Evolutionary conservation across 768 basidiomycete species (phyloP), one percentile per base, ranked within the genome.

Genomic region (Russula foetens): DNA sequence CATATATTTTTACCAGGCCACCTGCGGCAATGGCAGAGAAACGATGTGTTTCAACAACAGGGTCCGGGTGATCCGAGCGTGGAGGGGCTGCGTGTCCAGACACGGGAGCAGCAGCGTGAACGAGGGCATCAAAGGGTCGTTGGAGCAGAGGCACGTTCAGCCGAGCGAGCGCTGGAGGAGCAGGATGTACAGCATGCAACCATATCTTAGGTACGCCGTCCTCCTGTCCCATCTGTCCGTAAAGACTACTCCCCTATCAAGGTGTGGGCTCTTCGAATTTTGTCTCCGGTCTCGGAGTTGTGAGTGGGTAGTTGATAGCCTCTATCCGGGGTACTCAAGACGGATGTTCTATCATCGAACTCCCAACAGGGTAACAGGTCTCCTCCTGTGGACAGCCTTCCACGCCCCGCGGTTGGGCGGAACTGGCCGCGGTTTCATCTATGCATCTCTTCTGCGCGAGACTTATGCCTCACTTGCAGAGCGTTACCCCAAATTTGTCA

Each of bases 361-460:
- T 81, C 88, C 0, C 89, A 92, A 85, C 88, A 2, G 57, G 84
- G 6, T 80, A 81, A 11, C 88, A 91, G 69, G 80, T 99, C 67
- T 81, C 86, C 3, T 79, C 85, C 78, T 98, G 0, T 98, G 96
- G 96, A 90, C 84, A 3, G 81, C 89, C 0, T 98, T 95, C 69
- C 95, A 98, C 70, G 80, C 83, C 15, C 84, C 88, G 4, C 84
- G 90, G 31, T 87, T 90, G 1, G 79, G 82, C 12, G 85, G 91
- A 0, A 90, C 91, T 0, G 88, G 90, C 19, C 84, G 88, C 38
- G 91, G 90, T 11, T 94, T 82, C 70, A 79, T 98, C 29, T 95
- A 88, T 60, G 96, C 96, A 2, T 77, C 85, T 7, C 79, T 97
- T n/a, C 87, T 94, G 1, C 64, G 87, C 53, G 77, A 81, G 7